Base-by-base conservation (phyloP, 2,329 filamentous ascomycete genomes). In the Aspergillus amoenus region DNA sequence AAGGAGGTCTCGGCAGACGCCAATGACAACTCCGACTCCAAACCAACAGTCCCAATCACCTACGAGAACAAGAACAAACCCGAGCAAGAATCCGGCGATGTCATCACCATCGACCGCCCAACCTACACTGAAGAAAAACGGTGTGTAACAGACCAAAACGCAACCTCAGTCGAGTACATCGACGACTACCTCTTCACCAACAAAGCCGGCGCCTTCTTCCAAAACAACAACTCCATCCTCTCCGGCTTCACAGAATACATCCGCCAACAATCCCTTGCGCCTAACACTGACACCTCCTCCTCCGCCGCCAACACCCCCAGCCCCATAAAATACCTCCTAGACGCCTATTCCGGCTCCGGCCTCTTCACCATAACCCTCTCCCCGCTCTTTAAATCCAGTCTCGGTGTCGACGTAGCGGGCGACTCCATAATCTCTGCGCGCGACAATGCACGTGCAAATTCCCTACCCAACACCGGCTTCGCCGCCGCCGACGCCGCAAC, bases 181-280 rank as follows among this genome's bases (percentile, higher is more conserved):
- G 91, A 88, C 69, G 78, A 86, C 73, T 94, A 89, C 78, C 80
- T 87, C 69, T 96, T 99, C 78, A 88, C 88, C 72, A 97, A 96
- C 78, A 91, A 90, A 3, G 94, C 94, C 11, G 93, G 93, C 58
- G 87, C 91, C 52, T 99, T 99, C 80, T 99, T 99, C 84, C 94
- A 99, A 72, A 99, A 99, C 82, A 99, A 99, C 83, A 97, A 97
- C 81, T 95, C 92, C 55, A 97, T 99, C 76, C 87, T 99, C 22
- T 86, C 90, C 30, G 78, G 80, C 15, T 96, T 97, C 76, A 96
- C 92, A 13, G 82, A 86, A 64, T 96, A 95, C 79, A 90, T 97
- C 71, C 89, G 91, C 61, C 82, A 89, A 39, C 84, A 89, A 73
- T 89, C 93, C 68, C 80, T 93, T 65, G 54, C 65, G 43, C 64